Base-by-base conservation (phyloP, 345 rosid genomes). In the Kernera saxatilis region DNA sequence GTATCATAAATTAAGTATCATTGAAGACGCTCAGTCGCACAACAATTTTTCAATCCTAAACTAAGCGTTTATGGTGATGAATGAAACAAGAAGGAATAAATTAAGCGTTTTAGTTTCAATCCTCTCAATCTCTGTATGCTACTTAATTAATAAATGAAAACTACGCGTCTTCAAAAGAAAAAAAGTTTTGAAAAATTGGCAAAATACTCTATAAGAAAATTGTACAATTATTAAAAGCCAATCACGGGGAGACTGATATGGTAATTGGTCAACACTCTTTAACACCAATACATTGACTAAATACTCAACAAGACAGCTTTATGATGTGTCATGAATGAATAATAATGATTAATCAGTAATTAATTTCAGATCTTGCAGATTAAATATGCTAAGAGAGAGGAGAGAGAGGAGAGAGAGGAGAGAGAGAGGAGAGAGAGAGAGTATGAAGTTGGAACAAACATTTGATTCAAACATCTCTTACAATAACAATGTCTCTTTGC, bases 391-490 rank as follows among this genome's bases (percentile, higher is more conserved):
- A 18, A 33, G 15, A n/a, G n/a, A n/a, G n/a, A n/a, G n/a, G n/a
- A n/a, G n/a, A n/a, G n/a, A n/a, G n/a, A n/a, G n/a, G n/a, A n/a
- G 1, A 46, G 14, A 48, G 32, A 43, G 53, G 40, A 49, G 45
- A 62, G 45, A 45, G 59, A 26, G 12, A 44, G 66, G 13, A 18
- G 37, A 64, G 59, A 61, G 44, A 62, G 46, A 35, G 58, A 30
- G 3, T 1, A 35, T 26, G 36, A 36, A 64, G 6, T 37, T 46
- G 60, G 77, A 71, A 66, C 77, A 73, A 73, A 73, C 67, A 74
- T 73, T 73, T 73, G 67, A 57, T 29, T 37, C 21, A 73, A 57
- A 73, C 77, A 73, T 73, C 39, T 66, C 77, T 66, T 57, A 58
- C 68, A 66, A 58, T 56, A 56, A 64, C 43, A 65, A 33, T 56